Base-by-base conservation (phyloP, 306 rosid genomes). In the Pueraria montana region DNA sequence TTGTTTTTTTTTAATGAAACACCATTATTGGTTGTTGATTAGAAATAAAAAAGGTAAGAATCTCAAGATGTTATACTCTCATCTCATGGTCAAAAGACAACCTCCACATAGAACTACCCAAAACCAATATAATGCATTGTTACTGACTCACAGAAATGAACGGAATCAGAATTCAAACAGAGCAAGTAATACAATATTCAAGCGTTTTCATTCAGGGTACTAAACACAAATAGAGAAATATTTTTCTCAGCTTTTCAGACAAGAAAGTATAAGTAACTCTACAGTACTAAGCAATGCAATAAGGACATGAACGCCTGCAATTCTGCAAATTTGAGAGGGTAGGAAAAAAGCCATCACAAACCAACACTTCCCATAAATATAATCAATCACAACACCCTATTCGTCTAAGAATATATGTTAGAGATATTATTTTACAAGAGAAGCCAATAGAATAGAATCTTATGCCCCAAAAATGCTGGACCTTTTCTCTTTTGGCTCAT, bases 391-490 rank as follows among this genome's bases (percentile, higher is more conserved):
- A 23, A 72, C 42, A 65, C 58, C 76, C 50, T 20, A 48, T 62
- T 2, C 32, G 13, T 74, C 27, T 14, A 53, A 40, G 63, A 53
- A 50, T 38, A 24, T 24, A 59, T 34, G 66, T 56, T 36, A 40
- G 2, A 55, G 23, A 11, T 38, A 26, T 23, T 1, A n/a, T n/a
- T 36, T 36, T 66, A 46, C 70, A 16, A 59, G 24, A 59, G 34
- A 77, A 42, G 63, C 23, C n/a, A 18, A 52, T 52, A 74, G 16
- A 65, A 66, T 36, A 59, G 72, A 84, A 79, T 74, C 64, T 80
- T 7, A 12, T 62, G n/a, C 26, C 65, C 65, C 6, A 43, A 52
- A 55, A 68, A 62, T 14, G 63, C 21, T 3, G 45, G 30, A 26
- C 24, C 52, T 83, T 32, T n/a, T 49, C 24, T 30, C 80, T 17